Base-by-base conservation (phyloP, 2,329 filamentous ascomycete species). In the Aspergillus bombycis region DNA sequence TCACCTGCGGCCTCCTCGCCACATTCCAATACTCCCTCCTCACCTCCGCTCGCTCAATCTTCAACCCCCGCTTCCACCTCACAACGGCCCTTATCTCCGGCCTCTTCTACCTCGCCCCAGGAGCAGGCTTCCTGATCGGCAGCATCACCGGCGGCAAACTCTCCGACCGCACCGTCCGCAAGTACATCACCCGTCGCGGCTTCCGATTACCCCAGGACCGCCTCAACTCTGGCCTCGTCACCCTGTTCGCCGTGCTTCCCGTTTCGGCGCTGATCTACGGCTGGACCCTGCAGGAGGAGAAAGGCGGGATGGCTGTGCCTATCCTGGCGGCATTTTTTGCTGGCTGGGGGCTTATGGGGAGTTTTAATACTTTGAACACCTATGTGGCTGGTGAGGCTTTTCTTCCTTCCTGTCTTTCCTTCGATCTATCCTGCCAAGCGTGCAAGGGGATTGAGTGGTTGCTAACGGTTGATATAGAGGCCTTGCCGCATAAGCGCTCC, bases 51-150 rank as follows among this genome's bases (percentile, higher is more conserved):
- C 88, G 90, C 21, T 90, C 91, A 67, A 85, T 92, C 16, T 82
- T 93, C 57, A 92, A 92, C 70, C 90, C 90, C 0, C 87, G 90
- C 28, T 93, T 93, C 79, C 77, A 88, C 60, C 82, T 93, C 10
- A 85, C 86, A 0, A 82, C 86, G 0, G 89, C 90, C 0, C 81
- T 92, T 10, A 84, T 91, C 67, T 86, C 84, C 1, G 90, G 89
- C 0, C 82, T 93, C 2, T 92, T 93, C 78, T 93, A 92, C 73
- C 85, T 93, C 32, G 88, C 90, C 0, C 91, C 91, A 0, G 91
- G 90, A 3, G 84, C 83, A 36, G 90, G 91, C 0, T 93, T 92
- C 70, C 77, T 93, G 0, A 58, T 88, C 0, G 90, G 90, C 1
- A 91, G 88, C 2, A 86, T 92, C 69, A 79, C 90, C 57, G 90